These are phyloP conservation scores for Metschnikowia koreensis DNA, from an alignment of 805 yeast species.

Conservation along the genomic window DNA sequence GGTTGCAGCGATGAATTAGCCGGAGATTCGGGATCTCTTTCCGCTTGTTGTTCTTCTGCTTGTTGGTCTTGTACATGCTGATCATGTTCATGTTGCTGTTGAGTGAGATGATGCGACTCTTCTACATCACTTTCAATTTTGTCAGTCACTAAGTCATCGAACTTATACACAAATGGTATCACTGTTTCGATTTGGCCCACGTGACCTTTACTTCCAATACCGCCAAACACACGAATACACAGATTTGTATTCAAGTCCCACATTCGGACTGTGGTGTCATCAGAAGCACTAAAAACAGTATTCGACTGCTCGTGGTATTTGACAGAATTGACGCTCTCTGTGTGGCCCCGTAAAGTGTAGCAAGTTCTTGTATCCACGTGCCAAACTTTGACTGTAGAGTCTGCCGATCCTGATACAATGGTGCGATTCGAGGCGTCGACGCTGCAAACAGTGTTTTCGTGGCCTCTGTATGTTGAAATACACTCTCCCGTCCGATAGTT, in stretches of 20 bases:
- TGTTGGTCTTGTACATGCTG: conserved; percentile 10
- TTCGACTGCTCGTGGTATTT: conserved; percentile 77
- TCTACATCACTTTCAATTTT: conserved; percentile 28
- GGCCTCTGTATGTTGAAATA: conserved; percentile 90
- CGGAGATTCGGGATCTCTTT: not conserved
- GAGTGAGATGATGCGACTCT: conserved; percentile 27
- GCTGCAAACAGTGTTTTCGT: conserved; percentile 77
- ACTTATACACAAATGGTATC: conserved; percentile 72
- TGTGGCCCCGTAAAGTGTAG: conserved; percentile 88
- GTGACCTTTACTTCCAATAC: conserved; percentile 73
- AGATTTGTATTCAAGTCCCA: conserved; percentile 86
- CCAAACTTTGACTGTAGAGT: conserved; percentile 91
- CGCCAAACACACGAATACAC: conserved; percentile 78
- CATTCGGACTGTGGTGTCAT: conserved; percentile 89
- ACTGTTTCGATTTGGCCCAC: conserved; percentile 93
- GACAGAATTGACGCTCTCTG: conserved; percentile 89
- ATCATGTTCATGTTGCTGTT: conserved; percentile 16
- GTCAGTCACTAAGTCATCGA: conserved; percentile 53
- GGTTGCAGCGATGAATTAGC: not conserved
- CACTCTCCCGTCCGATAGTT: conserved; percentile 93
- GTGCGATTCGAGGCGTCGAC: conserved; percentile 78
- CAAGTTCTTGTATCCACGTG: conserved; percentile 92
- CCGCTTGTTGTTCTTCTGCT: not conserved
- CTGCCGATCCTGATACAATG: conserved; percentile 93
- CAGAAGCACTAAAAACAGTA: conserved; percentile 83